Evolutionary conservation across 371 early-diverging fungal species (phyloP).

Genomic region (Fennellomyces sp.): DNA sequence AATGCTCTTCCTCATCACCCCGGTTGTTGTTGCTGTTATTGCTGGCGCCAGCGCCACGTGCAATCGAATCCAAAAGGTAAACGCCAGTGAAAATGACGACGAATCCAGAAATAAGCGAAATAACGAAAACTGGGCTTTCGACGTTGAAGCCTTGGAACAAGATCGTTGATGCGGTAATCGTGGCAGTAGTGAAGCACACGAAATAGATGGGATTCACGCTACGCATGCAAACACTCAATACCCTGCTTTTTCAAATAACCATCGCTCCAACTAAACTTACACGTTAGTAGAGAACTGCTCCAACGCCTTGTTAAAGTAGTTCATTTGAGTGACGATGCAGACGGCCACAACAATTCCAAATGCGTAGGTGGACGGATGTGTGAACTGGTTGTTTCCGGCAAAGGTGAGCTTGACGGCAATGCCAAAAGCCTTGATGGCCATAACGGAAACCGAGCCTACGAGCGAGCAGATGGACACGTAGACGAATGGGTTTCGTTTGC

Average conservation of each 20-base stretch:
- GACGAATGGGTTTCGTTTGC: slow-evolving; percentile 78
- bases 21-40: slow-evolving; percentile 6
- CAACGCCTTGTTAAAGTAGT: slow-evolving; percentile 95
- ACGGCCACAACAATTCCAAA: slow-evolving; percentile 78
- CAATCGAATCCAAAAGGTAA: slow-evolving; percentile 64
- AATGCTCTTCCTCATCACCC: slow-evolving; percentile 28
- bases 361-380: slow-evolving; percentile 82
- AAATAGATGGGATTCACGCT: slow-evolving; percentile 90
- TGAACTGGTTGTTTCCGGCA: slow-evolving; percentile 89
- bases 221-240: too few relatives aligned
- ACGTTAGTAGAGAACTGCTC: slow-evolving; percentile 88
- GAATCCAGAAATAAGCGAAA: slow-evolving; percentile 87
- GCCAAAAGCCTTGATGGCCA: slow-evolving; percentile 90
- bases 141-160: slow-evolving; percentile 87
- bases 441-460: slow-evolving; percentile 88
- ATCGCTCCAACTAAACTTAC: slow-evolving; percentile 38
- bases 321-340: slow-evolving; percentile 90
- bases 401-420: slow-evolving; percentile 91
- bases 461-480: slow-evolving; percentile 88
- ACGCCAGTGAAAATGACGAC: slow-evolving; percentile 91
- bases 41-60: slow-evolving; percentile 31
- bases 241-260: not conserved
- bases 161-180: slow-evolving; percentile 85
- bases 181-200: slow-evolving; percentile 92
- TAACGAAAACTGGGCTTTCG: slow-evolving; percentile 72